Evolutionary conservation across 2,329 filamentous ascomycete genomes (phyloP).

Genomic region (Cladosporium austrohemisphaericum): DNA sequence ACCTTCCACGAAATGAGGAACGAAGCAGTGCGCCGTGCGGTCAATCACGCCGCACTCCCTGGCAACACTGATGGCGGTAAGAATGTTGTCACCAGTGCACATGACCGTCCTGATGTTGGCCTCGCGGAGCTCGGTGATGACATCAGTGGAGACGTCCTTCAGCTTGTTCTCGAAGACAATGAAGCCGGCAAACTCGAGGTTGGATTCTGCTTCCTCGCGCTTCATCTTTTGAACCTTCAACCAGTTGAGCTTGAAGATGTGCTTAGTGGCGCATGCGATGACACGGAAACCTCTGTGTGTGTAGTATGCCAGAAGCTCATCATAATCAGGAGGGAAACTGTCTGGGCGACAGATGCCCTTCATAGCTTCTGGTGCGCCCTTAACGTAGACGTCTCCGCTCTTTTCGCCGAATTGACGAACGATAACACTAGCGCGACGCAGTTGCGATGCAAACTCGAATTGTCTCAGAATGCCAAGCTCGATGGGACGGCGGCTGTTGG

Average conservation of each 20-base stretch:
- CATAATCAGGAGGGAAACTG: constrained; percentile 83
- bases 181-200: constrained; percentile 86
- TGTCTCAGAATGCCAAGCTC: constrained; percentile 87
- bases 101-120: constrained; percentile 88
- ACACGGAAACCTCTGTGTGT: constrained; percentile 95
- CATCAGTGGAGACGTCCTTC: constrained; percentile 76
- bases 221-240: constrained; percentile 93
- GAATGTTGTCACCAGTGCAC: constrained; percentile 97
- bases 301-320: constrained; percentile 83
- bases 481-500: constrained; percentile 52
- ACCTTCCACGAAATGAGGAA: constrained; percentile 83
- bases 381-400: constrained; percentile 86
- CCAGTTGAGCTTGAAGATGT: constrained; percentile 84
- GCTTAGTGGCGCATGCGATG: constrained; percentile 89
- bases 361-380: constrained; percentile 95
- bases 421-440: constrained; percentile 87
- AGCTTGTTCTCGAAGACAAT: constrained; percentile 99
- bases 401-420: constrained; percentile 82
- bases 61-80: constrained; percentile 93
- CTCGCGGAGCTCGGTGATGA: constrained; percentile 75
- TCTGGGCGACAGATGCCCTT: constrained; percentile 83
- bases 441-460: constrained; percentile 92
- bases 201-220: constrained; percentile 75
- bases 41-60: constrained; percentile 83
- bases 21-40: constrained; percentile 80